Conservation (phyloP, 1,139 yeast species). For the Geotrichum histeridarum region DNA sequence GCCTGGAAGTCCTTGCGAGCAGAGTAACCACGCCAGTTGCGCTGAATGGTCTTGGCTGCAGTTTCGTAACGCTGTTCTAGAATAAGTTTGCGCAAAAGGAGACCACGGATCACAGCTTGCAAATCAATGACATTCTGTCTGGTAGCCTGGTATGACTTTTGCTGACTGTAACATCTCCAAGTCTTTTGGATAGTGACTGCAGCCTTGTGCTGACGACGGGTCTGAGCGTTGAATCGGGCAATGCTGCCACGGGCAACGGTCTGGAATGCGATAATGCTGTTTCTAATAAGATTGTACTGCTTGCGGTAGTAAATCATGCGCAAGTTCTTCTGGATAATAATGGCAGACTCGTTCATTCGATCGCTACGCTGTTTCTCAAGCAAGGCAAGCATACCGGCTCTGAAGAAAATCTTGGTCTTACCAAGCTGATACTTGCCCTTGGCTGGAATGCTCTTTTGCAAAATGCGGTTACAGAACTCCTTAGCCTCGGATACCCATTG, state of each 20-base stretch:
- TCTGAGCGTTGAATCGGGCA: conserved; percentile 54
- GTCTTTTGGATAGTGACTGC: conserved; percentile 70
- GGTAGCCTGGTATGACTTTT: conserved; percentile 45
- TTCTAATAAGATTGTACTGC: conserved; percentile 51
- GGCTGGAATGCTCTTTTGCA: conserved; percentile 59
- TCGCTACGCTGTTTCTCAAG: conserved; percentile 80
- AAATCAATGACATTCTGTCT: conserved; percentile 50
- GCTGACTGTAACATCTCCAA: conserved; percentile 59
- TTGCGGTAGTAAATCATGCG: conserved; percentile 63
- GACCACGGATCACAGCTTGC: conserved; percentile 69
- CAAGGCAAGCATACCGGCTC: conserved; percentile 88
- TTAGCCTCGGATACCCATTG: conserved; percentile 62
- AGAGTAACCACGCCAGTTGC: conserved; percentile 54
- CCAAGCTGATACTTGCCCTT: conserved; percentile 72
- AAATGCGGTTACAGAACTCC: conserved; percentile 61
- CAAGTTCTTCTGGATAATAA: conserved; percentile 79
- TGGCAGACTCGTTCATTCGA: conserved; percentile 71
- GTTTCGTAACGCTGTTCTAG: conserved; percentile 48
- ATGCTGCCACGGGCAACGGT: conserved; percentile 58
- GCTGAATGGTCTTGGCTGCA: conserved; percentile 74
- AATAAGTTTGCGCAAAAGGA: conserved; percentile 49
- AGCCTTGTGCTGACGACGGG: conserved; percentile 57
- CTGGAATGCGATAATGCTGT: conserved; percentile 57
- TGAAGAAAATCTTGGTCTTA: conserved; percentile 79
- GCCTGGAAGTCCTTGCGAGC: conserved; percentile 47